Evolutionary conservation across 148 eudicot genomes (phyloP).

Genomic region (Camellia granthamiana): DNA sequence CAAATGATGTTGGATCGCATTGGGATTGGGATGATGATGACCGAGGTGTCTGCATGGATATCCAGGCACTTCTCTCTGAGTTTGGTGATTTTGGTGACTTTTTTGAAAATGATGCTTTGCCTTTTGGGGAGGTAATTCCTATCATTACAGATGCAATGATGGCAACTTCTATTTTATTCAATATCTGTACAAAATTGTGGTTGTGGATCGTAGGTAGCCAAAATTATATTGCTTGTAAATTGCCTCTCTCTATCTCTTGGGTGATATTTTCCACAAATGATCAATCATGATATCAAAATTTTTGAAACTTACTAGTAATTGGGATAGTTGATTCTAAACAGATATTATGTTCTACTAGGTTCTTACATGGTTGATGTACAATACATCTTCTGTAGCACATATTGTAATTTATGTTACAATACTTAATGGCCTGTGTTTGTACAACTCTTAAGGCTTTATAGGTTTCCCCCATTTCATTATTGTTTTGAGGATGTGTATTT

Average conservation of each 20-base stretch:
- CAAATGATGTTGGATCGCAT: constrained; percentile 58
- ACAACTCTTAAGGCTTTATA: not conserved
- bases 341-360: too few species aligned
- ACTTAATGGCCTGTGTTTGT: not conserved
- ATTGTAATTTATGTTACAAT: not conserved
- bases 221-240: too few species aligned
- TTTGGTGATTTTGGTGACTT: constrained; percentile 98
- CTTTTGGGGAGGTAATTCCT: constrained; percentile 85
- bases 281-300: not conserved
- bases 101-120: constrained; percentile 75
- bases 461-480: not conserved
- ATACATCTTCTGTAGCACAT: not conserved
- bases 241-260: not conserved
- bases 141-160: constrained; percentile 3
- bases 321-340: not conserved
- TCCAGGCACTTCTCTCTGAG: constrained; percentile 88
- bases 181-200: not conserved
- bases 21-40: constrained; percentile 98
- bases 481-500: not conserved
- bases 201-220: not conserved
- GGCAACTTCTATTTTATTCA: not conserved
- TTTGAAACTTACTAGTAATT: not conserved
- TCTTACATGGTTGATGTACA: not conserved
- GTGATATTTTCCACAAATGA: not conserved
- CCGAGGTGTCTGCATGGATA: constrained; percentile 75